These are phyloP conservation scores for Tylopilus orsonianus DNA, from an alignment of 1,284 basidiomycete genomes.

Conservation along the genomic window DNA sequence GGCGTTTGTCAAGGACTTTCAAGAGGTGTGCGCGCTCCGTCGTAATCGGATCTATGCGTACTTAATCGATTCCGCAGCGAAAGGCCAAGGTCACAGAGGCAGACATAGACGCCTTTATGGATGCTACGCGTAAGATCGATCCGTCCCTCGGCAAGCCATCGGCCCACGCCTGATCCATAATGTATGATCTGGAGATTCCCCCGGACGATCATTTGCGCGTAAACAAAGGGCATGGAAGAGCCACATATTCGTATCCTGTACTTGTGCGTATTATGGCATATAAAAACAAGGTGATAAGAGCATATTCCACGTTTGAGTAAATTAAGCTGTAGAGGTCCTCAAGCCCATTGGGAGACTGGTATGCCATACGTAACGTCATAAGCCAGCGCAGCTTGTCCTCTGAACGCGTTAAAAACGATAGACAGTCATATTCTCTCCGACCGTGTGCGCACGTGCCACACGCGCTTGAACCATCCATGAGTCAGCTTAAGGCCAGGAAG, in stretches of 20 bases:
- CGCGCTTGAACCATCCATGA: constrained; percentile 33
- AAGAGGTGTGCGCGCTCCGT: constrained; percentile 61
- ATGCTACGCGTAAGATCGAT: constrained; percentile 77
- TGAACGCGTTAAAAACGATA: not conserved
- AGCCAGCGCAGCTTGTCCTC: constrained; percentile 11
- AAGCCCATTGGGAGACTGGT: not conserved
- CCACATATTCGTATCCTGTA: constrained; percentile 4
- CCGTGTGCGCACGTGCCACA: constrained; percentile 33
- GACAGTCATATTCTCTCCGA: constrained; percentile 22
- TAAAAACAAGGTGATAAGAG: not conserved
- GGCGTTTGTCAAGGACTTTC: constrained; percentile 84
- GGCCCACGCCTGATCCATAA: constrained; percentile 1
- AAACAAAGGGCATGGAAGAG: not conserved
- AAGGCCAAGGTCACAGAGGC: constrained; percentile 83
- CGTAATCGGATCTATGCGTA: not conserved
- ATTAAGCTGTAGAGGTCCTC: constrained; percentile 1
- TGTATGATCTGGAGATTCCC: not conserved
- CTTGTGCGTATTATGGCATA: not conserved
- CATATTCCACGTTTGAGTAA: constrained; percentile 8
- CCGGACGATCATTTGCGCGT: not conserved
- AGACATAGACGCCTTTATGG: constrained; percentile 80
- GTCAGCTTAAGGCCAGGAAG: constrained; percentile 29
- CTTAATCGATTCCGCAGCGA: constrained; percentile 49
- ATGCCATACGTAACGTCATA: constrained; percentile 1
- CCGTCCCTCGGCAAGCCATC: constrained; percentile 40